Conservation (phyloP, 23 red algal genomes). For the Gracilaria gracilis region DNA sequence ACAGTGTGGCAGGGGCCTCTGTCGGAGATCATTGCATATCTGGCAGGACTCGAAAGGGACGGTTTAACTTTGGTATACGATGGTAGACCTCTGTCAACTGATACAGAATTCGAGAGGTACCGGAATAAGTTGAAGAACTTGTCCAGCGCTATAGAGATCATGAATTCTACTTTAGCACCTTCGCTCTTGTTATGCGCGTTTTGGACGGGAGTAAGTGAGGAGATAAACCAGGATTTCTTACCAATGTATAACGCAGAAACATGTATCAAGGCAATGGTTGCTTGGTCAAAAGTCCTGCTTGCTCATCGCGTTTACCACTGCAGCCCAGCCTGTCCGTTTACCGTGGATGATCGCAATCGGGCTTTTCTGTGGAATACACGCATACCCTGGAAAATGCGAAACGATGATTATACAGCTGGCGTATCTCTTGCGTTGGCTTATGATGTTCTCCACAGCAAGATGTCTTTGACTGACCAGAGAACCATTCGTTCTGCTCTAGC, state of each 20-base stretch:
- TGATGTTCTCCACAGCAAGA: conserved; percentile 42
- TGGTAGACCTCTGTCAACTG: not conserved
- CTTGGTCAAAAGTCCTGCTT: conserved; percentile 55
- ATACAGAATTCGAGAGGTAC: not conserved
- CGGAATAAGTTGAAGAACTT: not conserved
- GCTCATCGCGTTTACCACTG: conserved; percentile 62
- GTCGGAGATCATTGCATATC: conserved; percentile 7
- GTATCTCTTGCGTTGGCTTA: conserved; percentile 35
- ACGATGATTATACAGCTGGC: conserved; percentile 39
- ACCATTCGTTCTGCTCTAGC: conserved; percentile 41
- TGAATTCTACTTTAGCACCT: conserved; percentile 11
- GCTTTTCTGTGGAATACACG: conserved; percentile 40
- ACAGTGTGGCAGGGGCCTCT: conserved; percentile 16
- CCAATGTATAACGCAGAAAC: conserved; percentile 9
- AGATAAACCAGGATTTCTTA: conserved; percentile 24
- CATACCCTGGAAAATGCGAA: conserved; percentile 35
- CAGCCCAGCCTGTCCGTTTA: conserved; percentile 49
- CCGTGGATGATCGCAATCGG: not conserved
- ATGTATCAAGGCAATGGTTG: conserved; percentile 36
- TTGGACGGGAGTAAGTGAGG: conserved; percentile 30
- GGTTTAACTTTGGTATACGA: conserved; percentile 28
- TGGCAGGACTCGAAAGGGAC: conserved; percentile 28
- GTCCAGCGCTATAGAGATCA: conserved; percentile 10
- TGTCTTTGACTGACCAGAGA: conserved; percentile 3
- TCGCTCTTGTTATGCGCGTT: conserved; percentile 61